Percentiles rank a stretch among this genome's conserved stretches.
Conservation (phyloP, 176 grass and related monocot species). For the Panicum miliaceum region DNA sequence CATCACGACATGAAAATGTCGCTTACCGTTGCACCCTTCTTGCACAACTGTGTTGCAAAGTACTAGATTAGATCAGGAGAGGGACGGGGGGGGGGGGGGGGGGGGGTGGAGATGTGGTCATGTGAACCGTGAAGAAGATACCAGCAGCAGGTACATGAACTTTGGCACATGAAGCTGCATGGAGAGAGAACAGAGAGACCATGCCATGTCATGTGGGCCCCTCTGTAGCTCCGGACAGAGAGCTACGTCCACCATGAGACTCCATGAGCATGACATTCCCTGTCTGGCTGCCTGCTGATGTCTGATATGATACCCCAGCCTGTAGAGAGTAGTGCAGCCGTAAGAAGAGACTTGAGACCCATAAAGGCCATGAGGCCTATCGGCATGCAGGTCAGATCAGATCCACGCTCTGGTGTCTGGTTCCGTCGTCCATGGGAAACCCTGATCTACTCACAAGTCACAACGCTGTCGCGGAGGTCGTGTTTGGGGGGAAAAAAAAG, state of each 20-base stretch:
- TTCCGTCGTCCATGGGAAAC: not conserved
- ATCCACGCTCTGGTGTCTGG: not conserved
- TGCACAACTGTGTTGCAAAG: not conserved
- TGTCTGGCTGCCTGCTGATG: not conserved
- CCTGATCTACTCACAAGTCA: not conserved
- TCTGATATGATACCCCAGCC: not conserved
- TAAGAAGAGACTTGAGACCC: not conserved
- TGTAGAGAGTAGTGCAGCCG: not conserved
- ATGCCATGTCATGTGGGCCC: not conserved
- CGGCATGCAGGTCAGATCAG: not conserved
- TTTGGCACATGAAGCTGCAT: not conserved
- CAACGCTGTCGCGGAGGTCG: not conserved
- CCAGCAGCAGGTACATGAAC: not conserved
- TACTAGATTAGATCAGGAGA: too few species aligned
- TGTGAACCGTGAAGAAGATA: not conserved
- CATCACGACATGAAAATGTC: not conserved
- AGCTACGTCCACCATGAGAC: not conserved
- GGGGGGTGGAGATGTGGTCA: not conserved
- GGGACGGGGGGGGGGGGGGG: too few species aligned
- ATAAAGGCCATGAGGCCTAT: too few species aligned
- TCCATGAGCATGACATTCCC: conserved; percentile 32
- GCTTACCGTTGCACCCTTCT: not conserved
- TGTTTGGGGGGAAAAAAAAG: not conserved
- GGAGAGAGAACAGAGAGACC: not conserved
- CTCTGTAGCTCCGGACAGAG: not conserved